These are phyloP conservation scores for Apiospora marii DNA, from an alignment of 2,329 filamentous ascomycete species.

Conservation along the genomic window DNA sequence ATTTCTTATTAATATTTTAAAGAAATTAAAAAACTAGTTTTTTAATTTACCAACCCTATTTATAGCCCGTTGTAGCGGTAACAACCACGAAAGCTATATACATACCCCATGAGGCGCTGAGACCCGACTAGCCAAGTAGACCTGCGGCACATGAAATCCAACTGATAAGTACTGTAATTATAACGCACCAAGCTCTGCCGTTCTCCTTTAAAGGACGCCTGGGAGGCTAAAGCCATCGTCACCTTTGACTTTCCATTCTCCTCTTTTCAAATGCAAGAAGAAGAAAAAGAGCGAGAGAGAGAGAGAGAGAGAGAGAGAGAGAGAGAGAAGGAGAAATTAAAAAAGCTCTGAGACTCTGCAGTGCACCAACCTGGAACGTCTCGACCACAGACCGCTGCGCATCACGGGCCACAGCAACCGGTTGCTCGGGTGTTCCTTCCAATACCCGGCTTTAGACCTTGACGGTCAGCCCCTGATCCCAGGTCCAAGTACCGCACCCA, in stretches of 20 bases:
- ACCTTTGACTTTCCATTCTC: background rate
- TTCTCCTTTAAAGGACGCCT: background rate
- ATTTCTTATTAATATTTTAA: too few relatives aligned
- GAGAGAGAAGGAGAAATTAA: background rate
- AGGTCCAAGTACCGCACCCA: background rate
- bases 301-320: background rate
- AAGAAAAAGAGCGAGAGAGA: background rate
- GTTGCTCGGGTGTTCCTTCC: conserved; percentile 2
- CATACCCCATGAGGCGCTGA: conserved; percentile 6
- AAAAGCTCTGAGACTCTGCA: conserved; percentile 16
- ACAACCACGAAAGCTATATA: background rate
- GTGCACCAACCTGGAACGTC: conserved; percentile 16
- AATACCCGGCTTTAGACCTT: conserved; percentile 7
- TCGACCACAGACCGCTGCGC: conserved; percentile 5
- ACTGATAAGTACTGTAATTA: background rate
- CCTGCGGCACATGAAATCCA: background rate
- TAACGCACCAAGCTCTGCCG: background rate
- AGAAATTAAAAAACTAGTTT: too few relatives aligned
- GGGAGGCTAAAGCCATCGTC: background rate
- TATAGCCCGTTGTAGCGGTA: conserved; percentile 10
- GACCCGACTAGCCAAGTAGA: background rate
- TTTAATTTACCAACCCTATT: too few relatives aligned
- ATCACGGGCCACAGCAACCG: conserved; percentile 10
- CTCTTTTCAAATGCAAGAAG: background rate
- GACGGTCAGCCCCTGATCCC: conserved; percentile 14